Evolutionary conservation across 805 yeast species (phyloP).

Genomic region (Yarrowia keelungensis): DNA sequence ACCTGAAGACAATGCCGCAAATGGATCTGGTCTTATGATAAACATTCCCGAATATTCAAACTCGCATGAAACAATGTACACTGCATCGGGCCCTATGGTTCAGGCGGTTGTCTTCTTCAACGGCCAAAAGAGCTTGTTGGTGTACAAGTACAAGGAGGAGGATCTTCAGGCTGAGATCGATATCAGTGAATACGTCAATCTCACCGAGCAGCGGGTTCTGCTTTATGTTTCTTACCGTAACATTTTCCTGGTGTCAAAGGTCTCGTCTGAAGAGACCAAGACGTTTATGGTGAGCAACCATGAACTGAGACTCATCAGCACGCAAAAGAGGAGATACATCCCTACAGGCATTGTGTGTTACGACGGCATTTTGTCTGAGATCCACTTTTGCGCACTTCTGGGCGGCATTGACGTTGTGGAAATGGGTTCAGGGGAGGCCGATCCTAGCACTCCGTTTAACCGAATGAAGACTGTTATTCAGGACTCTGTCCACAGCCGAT

Average conservation of each 20-base stretch:
- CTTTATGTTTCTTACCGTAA: neutral
- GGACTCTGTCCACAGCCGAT: conserved; percentile 1
- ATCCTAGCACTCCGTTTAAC: conserved; percentile 11
- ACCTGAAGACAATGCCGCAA: neutral
- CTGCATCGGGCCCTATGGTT: conserved; percentile 10
- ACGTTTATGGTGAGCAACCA: conserved; percentile 20
- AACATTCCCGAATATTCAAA: conserved; percentile 18
- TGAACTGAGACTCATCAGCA: neutral
- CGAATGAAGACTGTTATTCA: conserved; percentile 26
- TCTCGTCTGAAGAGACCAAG: conserved; percentile 8
- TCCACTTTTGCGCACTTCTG: conserved; percentile 16
- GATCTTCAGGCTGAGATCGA: conserved; percentile 6
- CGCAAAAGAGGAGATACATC: neutral
- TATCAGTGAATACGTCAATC: neutral
- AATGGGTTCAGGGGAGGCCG: conserved; percentile 7
- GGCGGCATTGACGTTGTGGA: conserved; percentile 9
- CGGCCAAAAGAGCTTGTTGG: conserved; percentile 8
- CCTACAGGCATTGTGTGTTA: conserved; percentile 13
- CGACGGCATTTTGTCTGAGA: conserved; percentile 5
- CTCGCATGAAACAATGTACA: conserved; percentile 25
- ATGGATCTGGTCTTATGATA: conserved; percentile 20
- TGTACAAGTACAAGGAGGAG: conserved; percentile 12
- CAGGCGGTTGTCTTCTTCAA: conserved; percentile 20
- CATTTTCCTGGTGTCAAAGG: conserved; percentile 9
- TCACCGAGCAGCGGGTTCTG: conserved; percentile 17